Evolutionary conservation across 1,284 basidiomycete species (phyloP).

Genomic region (Puccinia polysora): DNA sequence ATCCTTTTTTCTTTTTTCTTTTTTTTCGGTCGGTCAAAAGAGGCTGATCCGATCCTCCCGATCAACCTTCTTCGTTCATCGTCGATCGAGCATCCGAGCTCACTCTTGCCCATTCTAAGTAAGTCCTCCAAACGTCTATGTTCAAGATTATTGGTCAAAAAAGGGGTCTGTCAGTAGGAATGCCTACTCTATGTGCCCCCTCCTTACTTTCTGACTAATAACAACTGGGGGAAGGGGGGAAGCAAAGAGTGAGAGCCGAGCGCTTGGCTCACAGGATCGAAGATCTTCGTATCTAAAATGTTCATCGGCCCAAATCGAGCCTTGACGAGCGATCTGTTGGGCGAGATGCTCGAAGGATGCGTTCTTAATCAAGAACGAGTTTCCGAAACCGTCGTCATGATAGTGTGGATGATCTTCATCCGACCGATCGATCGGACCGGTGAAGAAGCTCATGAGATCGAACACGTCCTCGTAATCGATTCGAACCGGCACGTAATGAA

Average conservation of each 20-base stretch:
- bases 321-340: constrained; percentile 54
- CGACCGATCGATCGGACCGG: constrained; percentile 54
- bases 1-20: too few relatives aligned
- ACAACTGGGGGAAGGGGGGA: too few relatives aligned
- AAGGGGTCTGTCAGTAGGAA: too few relatives aligned
- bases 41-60: too few relatives aligned
- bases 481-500: constrained; percentile 63
- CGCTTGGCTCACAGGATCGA: constrained; percentile 58
- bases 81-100: background rate
- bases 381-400: background rate
- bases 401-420: background rate
- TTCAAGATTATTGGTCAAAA: too few relatives aligned
- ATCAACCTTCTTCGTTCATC: constrained; percentile 4
- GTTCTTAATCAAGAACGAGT: constrained; percentile 40
- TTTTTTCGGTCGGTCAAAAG: too few relatives aligned
- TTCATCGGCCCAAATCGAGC: constrained; percentile 54
- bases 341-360: constrained; percentile 57
- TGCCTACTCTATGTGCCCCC: too few relatives aligned
- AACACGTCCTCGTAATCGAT: constrained; percentile 58
- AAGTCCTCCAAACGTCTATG: constrained; percentile 15
- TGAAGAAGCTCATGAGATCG: constrained; percentile 57
- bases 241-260: too few relatives aligned
- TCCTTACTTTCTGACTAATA: too few relatives aligned
- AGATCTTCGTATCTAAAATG: constrained; percentile 58
- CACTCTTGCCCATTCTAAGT: constrained; percentile 7